Evolutionary conservation across 164 flowering plant species (phyloP), one percentile per base, ranked within the genome.

Genomic region (Macadamia tetraphylla): DNA sequence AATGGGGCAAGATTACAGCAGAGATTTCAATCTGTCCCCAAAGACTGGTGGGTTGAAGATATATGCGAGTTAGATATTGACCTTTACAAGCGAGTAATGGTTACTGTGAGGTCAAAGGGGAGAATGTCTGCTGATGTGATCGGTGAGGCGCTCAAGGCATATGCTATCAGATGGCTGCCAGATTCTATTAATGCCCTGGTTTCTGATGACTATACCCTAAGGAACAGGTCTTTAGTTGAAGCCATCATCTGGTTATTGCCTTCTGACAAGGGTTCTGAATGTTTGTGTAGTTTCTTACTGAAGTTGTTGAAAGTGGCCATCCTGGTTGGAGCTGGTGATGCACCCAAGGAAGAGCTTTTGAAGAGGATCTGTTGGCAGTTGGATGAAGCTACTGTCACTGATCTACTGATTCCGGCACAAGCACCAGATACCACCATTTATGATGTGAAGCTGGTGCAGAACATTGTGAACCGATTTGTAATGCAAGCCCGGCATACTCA

Each of bases 31-130:
- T 67, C 80, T 29, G 89, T 87, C 69, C 96, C 98, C 14, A 87
- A 74, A 70, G 98, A 90, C 74, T 92, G 96, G 96, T 92, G 98
- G 98, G 82, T 88, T 63, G 96, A 92, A 79, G 98, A 90, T 76
- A 79, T 90, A 71, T 88, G 93, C 67, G 98, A 87, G 75, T 81
- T 92, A 46, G 98, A 92, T 17, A 83, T 88, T 72, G 92, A 86
- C 62, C 81, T 87, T 9, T 92, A 85, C 79, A 86, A 82, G 76
- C 80, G 88, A 55, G 86, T 92, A 13, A 84, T 92, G 85, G 70
- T 86, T 70, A 78, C 90, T 30, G 75, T 92, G 53, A 92, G 86
- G 68, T 88, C 91, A 3, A 90, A 86, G 58, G 96, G 96, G 57
- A 78, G 98, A 77, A 86, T 92, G 90, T 84, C 85, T 48, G 84